Base-by-base conservation (phyloP, 2,329 filamentous ascomycete species). In the Aspergillus neoniger region DNA sequence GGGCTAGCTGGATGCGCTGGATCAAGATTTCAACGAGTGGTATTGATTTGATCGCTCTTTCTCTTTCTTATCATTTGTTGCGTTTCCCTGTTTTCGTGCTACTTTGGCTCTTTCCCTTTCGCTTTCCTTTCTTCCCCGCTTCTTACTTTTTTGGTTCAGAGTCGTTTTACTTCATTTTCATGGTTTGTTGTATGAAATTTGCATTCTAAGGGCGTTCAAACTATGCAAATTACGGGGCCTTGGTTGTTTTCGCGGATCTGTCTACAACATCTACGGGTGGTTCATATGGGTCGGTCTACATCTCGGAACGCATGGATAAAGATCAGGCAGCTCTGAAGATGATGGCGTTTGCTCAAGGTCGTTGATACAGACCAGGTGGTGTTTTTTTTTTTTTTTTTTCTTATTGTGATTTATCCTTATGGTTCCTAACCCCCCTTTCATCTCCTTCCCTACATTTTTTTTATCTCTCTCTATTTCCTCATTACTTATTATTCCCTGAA, bases 131-230 rank as follows among this genome's bases (percentile, higher is more conserved):
- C 38, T 23, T 38, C 23, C 62, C 50, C 63, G 58, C 23, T 14
- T n/a, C 28, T n/a, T 60, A 67, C 47, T 67, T 63, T 63, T 30
- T 30, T 53, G 47, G 12, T 59, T 50, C 32, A 41, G 39, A 47
- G 51, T 59, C 23, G 43, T 41, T 49, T 59, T 43, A 48, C 62
- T 63, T 56, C 54, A 55, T 49, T 30, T 54, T 30, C 55, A 43
- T 61, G 39, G 49, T 55, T 50, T 56, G 23, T 51, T 56, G 60
- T 64, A 59, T 58, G 57, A 60, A 55, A 60, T 67, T 68, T 72
- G 73, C 72, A 75, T 75, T 66, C 64, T 63, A 58, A 65, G 63
- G 72, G 72, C 71, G 73, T 75, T 74, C 62, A 59, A 59, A 56
- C 61, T 28, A 65, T 63, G 60, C 64, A 56, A 58, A 63, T 57